phyloP scores from a whole-genome alignment of 1,284 basidiomycete species.

The Sporisorium iseilematis-ciliati region DNA sequence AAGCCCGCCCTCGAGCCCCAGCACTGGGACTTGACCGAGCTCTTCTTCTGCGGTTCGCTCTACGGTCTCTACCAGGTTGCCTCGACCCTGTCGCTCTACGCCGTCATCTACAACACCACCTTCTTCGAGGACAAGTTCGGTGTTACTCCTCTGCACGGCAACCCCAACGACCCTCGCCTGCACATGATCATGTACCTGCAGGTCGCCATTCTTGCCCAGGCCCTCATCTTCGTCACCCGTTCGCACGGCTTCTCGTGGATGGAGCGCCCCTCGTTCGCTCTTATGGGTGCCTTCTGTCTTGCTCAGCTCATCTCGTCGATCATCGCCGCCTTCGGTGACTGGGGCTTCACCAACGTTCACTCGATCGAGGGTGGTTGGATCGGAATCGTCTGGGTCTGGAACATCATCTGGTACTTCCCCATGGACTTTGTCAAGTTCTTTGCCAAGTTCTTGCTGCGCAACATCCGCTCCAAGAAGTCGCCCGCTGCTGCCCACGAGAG shows the following conservation, averaged over 20 bases:
- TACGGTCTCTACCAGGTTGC: conserved; percentile 92
- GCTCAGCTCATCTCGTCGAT: conserved; percentile 94
- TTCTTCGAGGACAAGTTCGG: conserved; percentile 92
- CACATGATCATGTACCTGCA: conserved; percentile 84
- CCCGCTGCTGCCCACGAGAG: conserved; percentile 74
- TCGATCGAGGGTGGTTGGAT: conserved; percentile 79
- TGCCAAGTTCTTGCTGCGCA: conserved; percentile 78
- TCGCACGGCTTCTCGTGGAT: conserved; percentile 97
- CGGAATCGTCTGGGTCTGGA: conserved; percentile 84
- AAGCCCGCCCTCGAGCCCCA: conserved; percentile 87
- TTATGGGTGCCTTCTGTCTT: conserved; percentile 88
- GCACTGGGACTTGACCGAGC: conserved; percentile 95
- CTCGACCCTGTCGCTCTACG: conserved; percentile 80
- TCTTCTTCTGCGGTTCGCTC: conserved; percentile 92
- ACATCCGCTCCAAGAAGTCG: conserved; percentile 67
- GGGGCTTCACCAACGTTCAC: conserved; percentile 60
- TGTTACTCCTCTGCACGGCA: conserved; percentile 73
- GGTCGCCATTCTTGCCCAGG: conserved; percentile 98
- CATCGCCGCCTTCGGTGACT: conserved; percentile 88
- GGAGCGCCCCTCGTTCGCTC: conserved; percentile 91
- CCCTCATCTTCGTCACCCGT: conserved; percentile 95
- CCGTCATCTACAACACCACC: conserved; percentile 84
- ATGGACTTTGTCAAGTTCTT: conserved; percentile 95
- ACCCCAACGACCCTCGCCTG: conserved; percentile 71
- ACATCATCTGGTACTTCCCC: conserved; percentile 93